Conservation (phyloP, 2,329 filamentous ascomycete species). For the Triangularia setosa region DNA sequence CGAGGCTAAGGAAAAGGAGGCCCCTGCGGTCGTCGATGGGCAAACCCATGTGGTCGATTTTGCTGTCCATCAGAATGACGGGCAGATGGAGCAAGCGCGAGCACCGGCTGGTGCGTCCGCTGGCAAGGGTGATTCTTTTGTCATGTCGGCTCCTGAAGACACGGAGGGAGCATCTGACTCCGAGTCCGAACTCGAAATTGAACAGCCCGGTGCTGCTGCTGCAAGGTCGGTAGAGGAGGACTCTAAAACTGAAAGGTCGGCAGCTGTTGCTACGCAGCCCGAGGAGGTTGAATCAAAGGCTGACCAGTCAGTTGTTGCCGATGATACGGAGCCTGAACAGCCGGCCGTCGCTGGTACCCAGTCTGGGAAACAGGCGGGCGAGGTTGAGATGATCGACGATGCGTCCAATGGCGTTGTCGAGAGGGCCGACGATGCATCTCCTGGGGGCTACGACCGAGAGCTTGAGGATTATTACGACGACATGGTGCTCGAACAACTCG, state of each 20-base stretch:
- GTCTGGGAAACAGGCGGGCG: background rate
- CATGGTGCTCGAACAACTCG: background rate
- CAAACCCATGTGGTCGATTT: conserved; percentile 20
- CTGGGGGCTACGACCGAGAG: background rate
- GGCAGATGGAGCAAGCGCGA: background rate
- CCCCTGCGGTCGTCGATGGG: background rate
- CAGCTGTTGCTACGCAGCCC: background rate
- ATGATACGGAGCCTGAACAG: background rate
- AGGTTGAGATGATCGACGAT: conserved; percentile 1
- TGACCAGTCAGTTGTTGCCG: too few relatives aligned
- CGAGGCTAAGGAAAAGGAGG: background rate
- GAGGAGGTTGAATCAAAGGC: too few relatives aligned
- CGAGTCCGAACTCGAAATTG: background rate
- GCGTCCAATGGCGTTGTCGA: background rate
- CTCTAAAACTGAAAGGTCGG: background rate
- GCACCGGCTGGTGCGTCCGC: background rate
- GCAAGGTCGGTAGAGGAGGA: background rate
- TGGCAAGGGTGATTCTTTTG: background rate
- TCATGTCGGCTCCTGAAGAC: background rate
- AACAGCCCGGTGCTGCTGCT: background rate
- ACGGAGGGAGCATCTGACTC: background rate
- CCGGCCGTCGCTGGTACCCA: background rate
- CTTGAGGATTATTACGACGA: background rate
- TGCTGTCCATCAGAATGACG: background rate
- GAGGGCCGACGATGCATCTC: background rate